phyloP scores from a whole-genome alignment of 371 early-diverging fungal genomes.

The Dinochytrium kinnereticum region DNA sequence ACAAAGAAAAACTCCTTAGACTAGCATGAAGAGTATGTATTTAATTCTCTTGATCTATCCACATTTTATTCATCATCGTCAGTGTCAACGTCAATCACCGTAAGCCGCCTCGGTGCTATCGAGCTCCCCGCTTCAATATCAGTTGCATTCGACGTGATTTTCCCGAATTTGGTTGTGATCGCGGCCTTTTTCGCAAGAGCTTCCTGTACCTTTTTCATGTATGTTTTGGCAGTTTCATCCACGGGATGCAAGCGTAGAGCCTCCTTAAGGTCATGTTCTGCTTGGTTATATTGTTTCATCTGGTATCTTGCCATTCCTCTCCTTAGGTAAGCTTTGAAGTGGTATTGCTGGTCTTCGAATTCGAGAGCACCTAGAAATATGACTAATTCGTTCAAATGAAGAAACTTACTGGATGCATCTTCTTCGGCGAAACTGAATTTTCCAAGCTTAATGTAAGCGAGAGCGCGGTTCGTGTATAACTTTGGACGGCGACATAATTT shows the following conservation, averaged over 20 bases:
- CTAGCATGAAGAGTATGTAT: too few species aligned
- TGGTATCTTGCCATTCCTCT: neutral
- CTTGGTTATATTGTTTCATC: neutral
- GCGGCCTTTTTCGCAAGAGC: neutral
- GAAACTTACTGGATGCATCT: neutral
- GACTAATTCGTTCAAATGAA: neutral
- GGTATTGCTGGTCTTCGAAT: neutral
- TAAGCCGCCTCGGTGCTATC: neutral
- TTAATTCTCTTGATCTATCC: too few species aligned
- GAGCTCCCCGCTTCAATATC: neutral
- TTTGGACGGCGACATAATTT: too few species aligned
- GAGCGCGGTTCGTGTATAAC: neutral
- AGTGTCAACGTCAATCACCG: neutral
- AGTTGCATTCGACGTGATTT: neutral
- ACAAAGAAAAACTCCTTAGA: too few species aligned
- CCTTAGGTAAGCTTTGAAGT: neutral
- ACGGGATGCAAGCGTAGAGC: neutral
- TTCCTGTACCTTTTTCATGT: neutral
- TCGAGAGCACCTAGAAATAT: neutral
- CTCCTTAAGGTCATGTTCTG: neutral
- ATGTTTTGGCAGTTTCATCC: neutral
- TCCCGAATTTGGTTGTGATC: neutral
- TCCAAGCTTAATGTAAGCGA: neutral
- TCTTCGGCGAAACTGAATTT: neutral
- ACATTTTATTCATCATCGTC: neutral